Evolutionary conservation across 352 stramenopile genomes (phyloP).

Genomic region (Achlya hypogyna): DNA sequence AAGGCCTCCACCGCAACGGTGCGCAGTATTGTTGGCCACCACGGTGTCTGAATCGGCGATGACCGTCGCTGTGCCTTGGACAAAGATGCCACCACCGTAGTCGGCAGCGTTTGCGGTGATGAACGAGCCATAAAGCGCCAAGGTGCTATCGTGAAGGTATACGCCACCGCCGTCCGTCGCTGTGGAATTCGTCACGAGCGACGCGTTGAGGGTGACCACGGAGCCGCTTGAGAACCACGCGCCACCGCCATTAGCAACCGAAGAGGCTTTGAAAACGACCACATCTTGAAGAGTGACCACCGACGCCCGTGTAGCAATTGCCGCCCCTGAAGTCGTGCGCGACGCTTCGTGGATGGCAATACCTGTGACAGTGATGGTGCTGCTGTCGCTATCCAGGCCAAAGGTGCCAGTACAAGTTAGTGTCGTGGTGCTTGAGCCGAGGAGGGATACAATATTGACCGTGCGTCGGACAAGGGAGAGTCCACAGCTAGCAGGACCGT

Average conservation of each 20-base stretch:
- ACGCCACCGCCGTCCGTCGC: not conserved
- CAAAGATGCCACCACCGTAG: not conserved
- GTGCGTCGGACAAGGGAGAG: slow-evolving; percentile 21
- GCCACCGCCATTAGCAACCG: not conserved
- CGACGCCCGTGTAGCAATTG: not conserved
- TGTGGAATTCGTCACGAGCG: not conserved
- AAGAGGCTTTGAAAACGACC: not conserved
- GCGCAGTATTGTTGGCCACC: not conserved
- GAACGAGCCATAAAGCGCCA: not conserved
- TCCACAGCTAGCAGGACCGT: slow-evolving; percentile 27
- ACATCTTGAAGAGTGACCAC: not conserved
- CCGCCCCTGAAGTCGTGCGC: not conserved
- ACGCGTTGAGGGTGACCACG: not conserved
- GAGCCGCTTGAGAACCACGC: not conserved
- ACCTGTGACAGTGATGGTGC: not conserved
- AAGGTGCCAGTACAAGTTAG: slow-evolving; percentile 29
- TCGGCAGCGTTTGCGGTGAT: not conserved
- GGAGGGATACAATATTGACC: slow-evolving; percentile 34
- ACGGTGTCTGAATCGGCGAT: not conserved
- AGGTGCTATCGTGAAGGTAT: not conserved
- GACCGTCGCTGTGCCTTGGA: not conserved
- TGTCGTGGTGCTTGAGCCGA: slow-evolving; percentile 40
- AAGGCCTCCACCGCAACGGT: not conserved
- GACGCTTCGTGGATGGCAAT: not conserved
- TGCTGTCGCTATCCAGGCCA: not conserved